A percentile compares a stretch with the other conserved stretches of the same genome.
These are phyloP conservation scores for Venturia aucupariae DNA, from an alignment of 2,329 filamentous ascomycete genomes.

Conservation along the genomic window DNA sequence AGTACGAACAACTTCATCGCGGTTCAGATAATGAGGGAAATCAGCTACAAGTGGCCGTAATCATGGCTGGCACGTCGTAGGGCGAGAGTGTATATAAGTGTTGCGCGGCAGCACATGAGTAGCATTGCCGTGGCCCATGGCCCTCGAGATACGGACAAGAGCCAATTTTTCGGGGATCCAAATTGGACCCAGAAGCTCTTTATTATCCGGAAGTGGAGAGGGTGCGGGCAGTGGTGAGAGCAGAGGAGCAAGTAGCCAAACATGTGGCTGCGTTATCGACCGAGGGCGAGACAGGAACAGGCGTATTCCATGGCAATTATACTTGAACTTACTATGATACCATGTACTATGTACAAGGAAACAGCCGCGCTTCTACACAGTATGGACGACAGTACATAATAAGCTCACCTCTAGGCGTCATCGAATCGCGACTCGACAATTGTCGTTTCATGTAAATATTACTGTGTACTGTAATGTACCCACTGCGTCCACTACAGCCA, in stretches of 20 bases:
- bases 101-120: neutral
- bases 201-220: neutral
- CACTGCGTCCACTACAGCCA: too few relatives aligned
- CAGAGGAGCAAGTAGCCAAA: neutral
- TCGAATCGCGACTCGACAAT: too few relatives aligned
- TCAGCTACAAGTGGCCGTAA: too few relatives aligned
- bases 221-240: neutral
- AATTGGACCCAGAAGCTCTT: neutral
- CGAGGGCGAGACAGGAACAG: neutral
- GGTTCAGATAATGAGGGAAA: neutral
- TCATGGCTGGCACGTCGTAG: too few relatives aligned
- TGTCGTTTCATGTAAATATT: too few relatives aligned
- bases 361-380: neutral
- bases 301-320: neutral
- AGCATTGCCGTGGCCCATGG: neutral
- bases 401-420: too few relatives aligned
- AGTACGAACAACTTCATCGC: neutral
- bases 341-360: too few relatives aligned
- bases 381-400: too few relatives aligned
- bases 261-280: neutral
- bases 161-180: neutral
- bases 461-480: too few relatives aligned
- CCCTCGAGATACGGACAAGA: neutral
- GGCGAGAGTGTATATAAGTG: neutral
- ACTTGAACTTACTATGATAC: neutral